A percentile compares a stretch with the other conserved stretches of the same genome.
phyloP scores from a whole-genome alignment of 2,329 filamentous ascomycete species.

The Sarocladium brachiariae region DNA sequence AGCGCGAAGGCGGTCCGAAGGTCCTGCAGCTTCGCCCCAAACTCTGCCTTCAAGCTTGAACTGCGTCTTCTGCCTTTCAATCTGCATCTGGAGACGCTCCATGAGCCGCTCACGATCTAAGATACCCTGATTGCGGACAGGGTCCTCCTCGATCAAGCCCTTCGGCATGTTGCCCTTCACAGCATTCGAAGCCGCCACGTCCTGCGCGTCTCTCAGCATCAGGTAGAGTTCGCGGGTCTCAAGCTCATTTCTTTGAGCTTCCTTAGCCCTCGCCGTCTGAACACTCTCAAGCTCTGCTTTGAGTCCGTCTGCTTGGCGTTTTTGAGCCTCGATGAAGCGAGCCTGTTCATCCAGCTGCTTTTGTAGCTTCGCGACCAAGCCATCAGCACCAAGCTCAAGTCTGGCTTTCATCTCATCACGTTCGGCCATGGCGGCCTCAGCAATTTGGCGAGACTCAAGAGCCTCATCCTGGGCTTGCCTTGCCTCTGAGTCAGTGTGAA shows the following conservation, averaged over 20 bases:
- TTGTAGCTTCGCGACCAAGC: conserved; percentile 85
- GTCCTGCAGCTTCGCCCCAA: conserved; percentile 75
- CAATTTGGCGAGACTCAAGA: conserved; percentile 82
- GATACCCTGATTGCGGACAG: conserved; percentile 80
- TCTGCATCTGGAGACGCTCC: conserved; percentile 88
- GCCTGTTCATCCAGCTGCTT: conserved; percentile 90
- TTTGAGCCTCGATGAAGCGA: conserved; percentile 82
- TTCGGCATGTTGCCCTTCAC: conserved; percentile 41
- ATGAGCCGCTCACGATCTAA: conserved; percentile 88
- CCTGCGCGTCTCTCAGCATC: conserved; percentile 95
- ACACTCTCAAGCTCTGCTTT: conserved; percentile 86
- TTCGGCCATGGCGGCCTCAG: conserved; percentile 92
- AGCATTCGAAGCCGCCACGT: conserved; percentile 85
- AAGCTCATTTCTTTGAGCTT: conserved; percentile 88
- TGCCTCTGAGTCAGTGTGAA: conserved; percentile 94
- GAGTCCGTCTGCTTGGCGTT: conserved; percentile 76
- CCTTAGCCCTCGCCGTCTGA: conserved; percentile 78
- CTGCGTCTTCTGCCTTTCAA: conserved; percentile 95
- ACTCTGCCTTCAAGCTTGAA: conserved; percentile 93
- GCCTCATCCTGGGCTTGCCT: conserved; percentile 88
- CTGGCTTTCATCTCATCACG: conserved; percentile 89
- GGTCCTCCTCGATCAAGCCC: conserved; percentile 53
- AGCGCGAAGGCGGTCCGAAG: conserved; percentile 86
- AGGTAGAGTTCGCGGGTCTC: conserved; percentile 96
- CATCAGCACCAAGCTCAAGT: conserved; percentile 86